These are phyloP conservation scores for Tetrapisispora pingtungensis DNA, from an alignment of 805 yeast species.

Conservation along the genomic window DNA sequence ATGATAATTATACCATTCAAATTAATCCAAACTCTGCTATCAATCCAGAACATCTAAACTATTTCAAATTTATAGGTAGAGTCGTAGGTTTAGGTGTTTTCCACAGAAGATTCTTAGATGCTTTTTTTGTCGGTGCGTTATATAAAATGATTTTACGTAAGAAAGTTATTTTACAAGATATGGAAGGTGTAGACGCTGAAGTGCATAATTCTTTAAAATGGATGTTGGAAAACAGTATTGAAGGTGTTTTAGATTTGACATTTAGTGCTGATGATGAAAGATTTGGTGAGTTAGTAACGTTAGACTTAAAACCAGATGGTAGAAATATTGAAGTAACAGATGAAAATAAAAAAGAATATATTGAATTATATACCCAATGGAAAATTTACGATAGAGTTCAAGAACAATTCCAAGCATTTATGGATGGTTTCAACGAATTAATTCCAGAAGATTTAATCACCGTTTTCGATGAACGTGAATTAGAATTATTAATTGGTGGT, in stretches of 20 bases:
- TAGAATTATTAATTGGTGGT: constrained; percentile 95
- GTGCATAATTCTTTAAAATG: constrained; percentile 90
- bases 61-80: constrained; percentile 96
- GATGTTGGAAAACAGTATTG: constrained; percentile 92
- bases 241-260: constrained; percentile 76
- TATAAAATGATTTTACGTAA: constrained; percentile 96
- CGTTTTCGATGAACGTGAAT: constrained; percentile 95
- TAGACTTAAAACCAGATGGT: constrained; percentile 87
- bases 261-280: constrained; percentile 86
- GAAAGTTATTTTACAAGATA: constrained; percentile 88
- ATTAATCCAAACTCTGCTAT: constrained; percentile 95
- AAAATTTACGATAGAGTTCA: constrained; percentile 86
- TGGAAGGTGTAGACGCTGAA: constrained; percentile 98
- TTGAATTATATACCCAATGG: constrained; percentile 93
- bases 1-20: constrained; percentile 94
- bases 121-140: constrained; percentile 95
- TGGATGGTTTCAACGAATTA: constrained; percentile 94
- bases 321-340: constrained; percentile 83
- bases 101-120: constrained; percentile 96
- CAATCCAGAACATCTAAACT: constrained; percentile 95
- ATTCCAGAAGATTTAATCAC: constrained; percentile 94
- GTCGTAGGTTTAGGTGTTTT: constrained; percentile 96
- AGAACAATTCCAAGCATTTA: constrained; percentile 91
- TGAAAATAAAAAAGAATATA: constrained; percentile 90
- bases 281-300: constrained; percentile 83